These are phyloP conservation scores for Podospora anserina DNA, from an alignment of 495 filamentous ascomycete species.

Conservation along the genomic window DNA sequence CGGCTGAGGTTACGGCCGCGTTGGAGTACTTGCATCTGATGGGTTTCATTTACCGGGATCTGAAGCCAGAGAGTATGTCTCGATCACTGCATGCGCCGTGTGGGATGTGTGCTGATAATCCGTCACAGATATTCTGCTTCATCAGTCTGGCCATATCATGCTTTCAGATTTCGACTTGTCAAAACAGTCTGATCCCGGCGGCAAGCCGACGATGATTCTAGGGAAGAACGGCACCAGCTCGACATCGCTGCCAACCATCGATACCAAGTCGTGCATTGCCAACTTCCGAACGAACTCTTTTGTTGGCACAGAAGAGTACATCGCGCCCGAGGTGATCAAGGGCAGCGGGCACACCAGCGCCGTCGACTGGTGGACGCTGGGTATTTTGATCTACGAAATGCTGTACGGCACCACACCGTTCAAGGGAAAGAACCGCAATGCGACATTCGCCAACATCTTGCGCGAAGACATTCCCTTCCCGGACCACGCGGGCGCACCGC, in stretches of 20 bases:
- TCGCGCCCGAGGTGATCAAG: constrained; percentile 97
- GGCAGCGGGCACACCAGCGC: constrained; percentile 97
- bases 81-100: background rate
- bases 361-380: constrained; percentile 98
- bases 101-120: background rate
- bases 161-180: constrained; percentile 98
- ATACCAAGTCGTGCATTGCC: constrained; percentile 96
- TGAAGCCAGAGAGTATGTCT: constrained; percentile 92
- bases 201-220: constrained; percentile 95
- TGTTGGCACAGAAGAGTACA: constrained; percentile 97
- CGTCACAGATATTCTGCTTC: constrained; percentile 81
- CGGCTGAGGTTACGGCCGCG: constrained; percentile 95
- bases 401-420: constrained; percentile 98
- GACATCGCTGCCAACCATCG: constrained; percentile 84
- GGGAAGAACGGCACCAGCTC: constrained; percentile 76
- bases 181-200: constrained; percentile 94
- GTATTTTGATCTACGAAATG: constrained; percentile 98
- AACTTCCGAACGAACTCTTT: constrained; percentile 99
- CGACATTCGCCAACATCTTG: constrained; percentile 95
- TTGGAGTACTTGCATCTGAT: constrained; percentile 97
- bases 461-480: constrained; percentile 93
- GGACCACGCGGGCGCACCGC: constrained; percentile 76
- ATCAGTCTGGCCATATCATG: constrained; percentile 99
- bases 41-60: constrained; percentile 97
- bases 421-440: constrained; percentile 98